Evolutionary conservation across 768 basidiomycete genomes (phyloP), one percentile per base, ranked within the genome.

Genomic region (Pleurotus eryngii): DNA sequence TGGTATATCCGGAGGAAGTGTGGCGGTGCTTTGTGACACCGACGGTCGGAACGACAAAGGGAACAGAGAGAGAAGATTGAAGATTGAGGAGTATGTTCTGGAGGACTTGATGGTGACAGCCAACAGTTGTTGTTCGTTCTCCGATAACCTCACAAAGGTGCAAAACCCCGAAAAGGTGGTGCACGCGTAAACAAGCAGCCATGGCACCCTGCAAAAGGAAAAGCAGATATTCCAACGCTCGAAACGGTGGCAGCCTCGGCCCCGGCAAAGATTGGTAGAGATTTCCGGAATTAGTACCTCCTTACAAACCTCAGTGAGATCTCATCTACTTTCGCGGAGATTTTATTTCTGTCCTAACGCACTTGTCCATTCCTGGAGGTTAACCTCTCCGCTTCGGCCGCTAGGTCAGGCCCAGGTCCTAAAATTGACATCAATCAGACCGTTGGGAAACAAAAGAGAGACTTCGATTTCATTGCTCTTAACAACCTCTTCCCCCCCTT

Each of bases 261-360:
- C 72, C 72, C 78, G 78, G 76, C 74, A 75, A 54, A 74, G 76
- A 79, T 76, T 67, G 64, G 65, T 63, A 72, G 68, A 77, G 68
- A 64, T 61, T 63, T 66, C 68, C 61, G 57, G 68, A 74, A 67
- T 60, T 61, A 66, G 63, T 66, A 58, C 59, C 49, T 35, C 30
- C 30, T 35, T 45, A 45, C 65, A 70, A 67, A 71, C 64, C 68
- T 71, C 68, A 61, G 22, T 24, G 51, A 74, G 71, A 75, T 75
- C 72, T 63, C 63, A 67, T 74, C 67, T 72, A 57, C 66, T 66
- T 68, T 68, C 64, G 65, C 69, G 68, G 70, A 64, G 67, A 66
- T 64, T 66, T 59, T 68, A 61, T 67, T 65, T 59, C 67, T 58
- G 68, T 71, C 60, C 68, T 69, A 65, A 61, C 61, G 61, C 57